Evolutionary conservation across 73 alveolate species (phyloP), one percentile per base, ranked within the genome.

Genomic region (Durusdinium trenchii): DNA sequence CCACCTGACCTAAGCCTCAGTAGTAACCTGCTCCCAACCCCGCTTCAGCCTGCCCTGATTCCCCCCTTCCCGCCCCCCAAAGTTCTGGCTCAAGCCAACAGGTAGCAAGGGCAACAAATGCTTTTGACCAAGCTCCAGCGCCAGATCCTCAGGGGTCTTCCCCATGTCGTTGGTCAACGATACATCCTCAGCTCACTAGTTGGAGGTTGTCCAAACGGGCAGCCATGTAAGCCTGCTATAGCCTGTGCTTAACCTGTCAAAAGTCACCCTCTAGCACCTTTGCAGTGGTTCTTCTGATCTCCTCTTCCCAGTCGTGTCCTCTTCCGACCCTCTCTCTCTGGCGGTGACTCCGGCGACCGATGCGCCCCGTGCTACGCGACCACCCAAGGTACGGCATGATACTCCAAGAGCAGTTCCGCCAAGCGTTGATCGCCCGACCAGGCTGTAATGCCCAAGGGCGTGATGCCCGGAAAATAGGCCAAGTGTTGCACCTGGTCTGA

Each of bases 361-460:
- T n/a, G n/a, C n/a, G n/a, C n/a, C n/a, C n/a, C n/a, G n/a, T n/a
- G n/a, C n/a, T n/a, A n/a, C n/a, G n/a, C n/a, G n/a, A n/a, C n/a
- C n/a, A n/a, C n/a, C 69, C 90, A 28, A 47, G 90, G 26, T 40
- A 51, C 93, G 12, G 93, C 93, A 50, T 50, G 75, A n/a, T 83
- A 73, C 14, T 83, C 93, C 51, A 83, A 51, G 23, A 83, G 75
- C 32, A 83, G 93, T 73, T 50, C 38, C 0, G 93, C 93, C 75
- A 83, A n/a, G 5, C 62, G 62, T 60, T 79, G 64, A 67, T 48
- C 50, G 47, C 93, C 93, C 1, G 93, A 28, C 93, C 93, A 83
- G 52, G 93, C 47, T 20, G 50, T 12, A 0, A 83, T 61, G 20
- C 93, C 93, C 73, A 83, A 35, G 36, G 93, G 93, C 26, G 93